A percentile compares a stretch with the other conserved stretches of the same genome.
These are phyloP conservation scores for Stachybotrys chlorohalonatus DNA, from an alignment of 2,329 filamentous ascomycete species.

Conservation along the genomic window DNA sequence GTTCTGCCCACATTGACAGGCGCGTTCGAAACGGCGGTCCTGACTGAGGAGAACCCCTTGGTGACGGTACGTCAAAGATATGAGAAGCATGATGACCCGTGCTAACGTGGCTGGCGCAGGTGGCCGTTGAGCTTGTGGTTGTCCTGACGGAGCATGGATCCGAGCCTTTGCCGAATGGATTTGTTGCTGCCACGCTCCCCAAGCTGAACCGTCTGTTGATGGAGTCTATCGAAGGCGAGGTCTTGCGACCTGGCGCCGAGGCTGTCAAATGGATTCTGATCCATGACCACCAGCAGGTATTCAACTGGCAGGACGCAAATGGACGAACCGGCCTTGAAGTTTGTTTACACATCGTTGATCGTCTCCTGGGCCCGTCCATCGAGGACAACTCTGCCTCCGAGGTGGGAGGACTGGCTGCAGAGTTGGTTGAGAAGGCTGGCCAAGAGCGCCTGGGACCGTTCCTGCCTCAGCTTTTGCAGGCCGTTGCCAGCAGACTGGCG, in stretches of 20 bases:
- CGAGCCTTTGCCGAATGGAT: conserved; percentile 77
- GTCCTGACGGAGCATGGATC: conserved; percentile 75
- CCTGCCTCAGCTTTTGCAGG: conserved; percentile 76
- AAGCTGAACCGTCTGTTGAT: conserved; percentile 79
- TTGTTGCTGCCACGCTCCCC: conserved; percentile 76
- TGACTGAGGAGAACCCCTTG: conserved; percentile 77
- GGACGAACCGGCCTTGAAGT: conserved; percentile 82
- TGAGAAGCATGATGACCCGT: conserved; percentile 2
- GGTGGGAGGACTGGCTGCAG: conserved; percentile 86
- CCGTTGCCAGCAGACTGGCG: conserved; percentile 76
- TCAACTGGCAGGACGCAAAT: conserved; percentile 73
- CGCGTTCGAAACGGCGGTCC: conserved; percentile 77
- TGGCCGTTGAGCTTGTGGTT: conserved; percentile 77
- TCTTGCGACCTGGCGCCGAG: conserved; percentile 78
- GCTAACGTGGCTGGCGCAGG: conserved; percentile 26
- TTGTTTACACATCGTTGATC: conserved; percentile 84
- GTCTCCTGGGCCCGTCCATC: conserved; percentile 72
- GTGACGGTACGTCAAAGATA: conserved; percentile 49
- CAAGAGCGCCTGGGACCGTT: conserved; percentile 85
- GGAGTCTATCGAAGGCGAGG: conserved; percentile 74
- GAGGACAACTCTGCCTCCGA: conserved; percentile 93
- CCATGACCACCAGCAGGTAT: conserved; percentile 84
- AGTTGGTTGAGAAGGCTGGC: conserved; percentile 91
- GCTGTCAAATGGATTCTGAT: conserved; percentile 82
- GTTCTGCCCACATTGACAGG: conserved; percentile 81